A percentile compares a stretch with the other conserved stretches of the same genome.
Conservation (phyloP, 2,329 filamentous ascomycete species). For the Curvularia verruculosa region DNA sequence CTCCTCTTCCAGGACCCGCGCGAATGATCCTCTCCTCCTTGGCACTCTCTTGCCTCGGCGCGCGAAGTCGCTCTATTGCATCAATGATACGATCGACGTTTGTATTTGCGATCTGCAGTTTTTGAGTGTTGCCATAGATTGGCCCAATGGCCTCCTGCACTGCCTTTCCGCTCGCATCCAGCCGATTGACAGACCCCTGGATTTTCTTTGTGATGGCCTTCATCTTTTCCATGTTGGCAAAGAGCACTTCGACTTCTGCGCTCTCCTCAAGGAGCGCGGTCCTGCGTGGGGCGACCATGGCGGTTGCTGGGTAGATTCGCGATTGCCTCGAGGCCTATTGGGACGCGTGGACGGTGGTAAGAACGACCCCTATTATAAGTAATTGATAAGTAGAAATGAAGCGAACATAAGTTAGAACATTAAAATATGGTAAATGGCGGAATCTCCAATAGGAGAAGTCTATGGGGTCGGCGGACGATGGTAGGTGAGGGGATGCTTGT, state of each 20-base stretch:
- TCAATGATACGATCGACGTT: constrained; percentile 88
- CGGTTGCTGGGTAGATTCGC: constrained; percentile 29
- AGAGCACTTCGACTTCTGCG: constrained; percentile 70
- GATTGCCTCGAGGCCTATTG: constrained; percentile 20
- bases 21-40: constrained; percentile 91
- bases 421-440: constrained; percentile 2
- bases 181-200: constrained; percentile 79
- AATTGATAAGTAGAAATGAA: constrained; percentile 8
- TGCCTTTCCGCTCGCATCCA: constrained; percentile 87
- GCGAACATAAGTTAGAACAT: constrained; percentile 9
- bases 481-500: constrained; percentile 34
- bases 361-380: constrained; percentile 10
- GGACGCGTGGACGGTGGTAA: constrained; percentile 4
- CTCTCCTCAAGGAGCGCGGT: constrained; percentile 68
- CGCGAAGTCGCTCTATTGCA: constrained; percentile 85
- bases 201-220: constrained; percentile 95
- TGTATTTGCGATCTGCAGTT: constrained; percentile 81
- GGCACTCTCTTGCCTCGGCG: constrained; percentile 90
- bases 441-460: constrained; percentile 3
- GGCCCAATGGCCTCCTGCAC: constrained; percentile 92
- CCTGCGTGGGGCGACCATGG: constrained; percentile 62
- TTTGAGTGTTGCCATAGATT: constrained; percentile 89
- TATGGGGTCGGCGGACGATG: neutral
- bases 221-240: constrained; percentile 84
- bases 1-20: constrained; percentile 67